Conservation (phyloP, 2,329 filamentous ascomycete species). For the Chaetomium sp. region DNA sequence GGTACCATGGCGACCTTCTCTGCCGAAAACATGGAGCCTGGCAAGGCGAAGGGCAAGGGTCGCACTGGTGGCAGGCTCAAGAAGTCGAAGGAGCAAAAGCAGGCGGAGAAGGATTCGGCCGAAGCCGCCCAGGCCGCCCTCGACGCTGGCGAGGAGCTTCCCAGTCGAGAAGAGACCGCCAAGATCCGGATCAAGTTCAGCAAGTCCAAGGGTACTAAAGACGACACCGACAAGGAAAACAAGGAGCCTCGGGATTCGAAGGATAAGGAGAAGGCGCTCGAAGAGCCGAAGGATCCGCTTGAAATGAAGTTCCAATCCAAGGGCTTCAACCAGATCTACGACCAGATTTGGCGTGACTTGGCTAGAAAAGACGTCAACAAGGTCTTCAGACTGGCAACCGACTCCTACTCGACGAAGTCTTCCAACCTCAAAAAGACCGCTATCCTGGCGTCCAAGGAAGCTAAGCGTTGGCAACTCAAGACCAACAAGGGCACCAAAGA, state of each 20-base stretch:
- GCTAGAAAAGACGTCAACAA: constrained; percentile 91
- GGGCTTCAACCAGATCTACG: constrained; percentile 93
- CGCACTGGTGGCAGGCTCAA: constrained; percentile 65
- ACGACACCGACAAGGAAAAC: constrained; percentile 39
- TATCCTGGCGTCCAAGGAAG: constrained; percentile 93
- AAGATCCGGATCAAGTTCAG: constrained; percentile 59
- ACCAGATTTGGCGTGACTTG: constrained; percentile 94
- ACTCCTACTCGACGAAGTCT: constrained; percentile 77
- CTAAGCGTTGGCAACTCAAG: constrained; percentile 90
- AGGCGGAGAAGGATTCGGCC: constrained; percentile 73
- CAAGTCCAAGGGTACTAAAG: constrained; percentile 43
- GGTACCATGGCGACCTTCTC: constrained; percentile 82
- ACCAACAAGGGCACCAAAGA: constrained; percentile 99
- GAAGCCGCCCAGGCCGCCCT: constrained; percentile 81
- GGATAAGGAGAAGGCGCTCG: constrained; percentile 39
- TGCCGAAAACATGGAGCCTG: constrained; percentile 51
- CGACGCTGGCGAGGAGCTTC: constrained; percentile 69
- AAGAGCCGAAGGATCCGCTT: constrained; percentile 45
- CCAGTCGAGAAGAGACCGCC: constrained; percentile 49
- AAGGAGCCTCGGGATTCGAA: constrained; percentile 41
- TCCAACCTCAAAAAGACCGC: constrained; percentile 98
- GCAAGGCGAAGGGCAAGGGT: constrained; percentile 44
- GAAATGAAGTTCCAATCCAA: constrained; percentile 74
- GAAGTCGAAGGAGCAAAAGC: constrained; percentile 84
- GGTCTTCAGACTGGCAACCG: constrained; percentile 78